These are phyloP conservation scores for Ophiostoma fasciatum DNA, from an alignment of 2,329 filamentous ascomycete genomes.

Conservation along the genomic window DNA sequence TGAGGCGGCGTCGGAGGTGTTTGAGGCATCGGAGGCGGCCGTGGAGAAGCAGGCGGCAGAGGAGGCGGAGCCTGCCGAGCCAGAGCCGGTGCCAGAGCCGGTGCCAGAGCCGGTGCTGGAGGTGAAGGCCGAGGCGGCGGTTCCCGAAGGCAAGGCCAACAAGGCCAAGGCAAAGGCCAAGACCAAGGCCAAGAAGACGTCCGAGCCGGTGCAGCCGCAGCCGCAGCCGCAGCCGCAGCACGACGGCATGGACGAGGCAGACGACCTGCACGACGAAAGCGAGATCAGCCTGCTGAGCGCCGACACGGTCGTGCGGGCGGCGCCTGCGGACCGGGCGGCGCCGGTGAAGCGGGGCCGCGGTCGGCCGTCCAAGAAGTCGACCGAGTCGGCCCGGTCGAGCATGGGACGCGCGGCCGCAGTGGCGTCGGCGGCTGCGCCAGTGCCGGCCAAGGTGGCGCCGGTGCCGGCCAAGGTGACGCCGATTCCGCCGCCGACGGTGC, in stretches of 20 bases:
- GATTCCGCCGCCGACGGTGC: constrained; percentile 3
- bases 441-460: not conserved
- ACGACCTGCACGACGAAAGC: constrained; percentile 14
- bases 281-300: constrained; percentile 13
- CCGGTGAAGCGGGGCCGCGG: constrained; percentile 18
- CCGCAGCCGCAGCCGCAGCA: not conserved
- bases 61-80: constrained; percentile 5
- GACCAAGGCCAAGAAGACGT: not conserved
- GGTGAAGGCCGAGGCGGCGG: constrained; percentile 4
- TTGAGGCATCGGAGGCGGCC: not conserved
- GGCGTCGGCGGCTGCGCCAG: no score
- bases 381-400: constrained; percentile 5
- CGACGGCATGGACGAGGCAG: constrained; percentile 1
- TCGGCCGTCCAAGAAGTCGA: constrained; percentile 19
- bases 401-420: no score
- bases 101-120: constrained; percentile 2
- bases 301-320: constrained; percentile 12
- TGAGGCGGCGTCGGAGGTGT: constrained; percentile 10
- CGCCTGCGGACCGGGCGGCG: constrained; percentile 5
- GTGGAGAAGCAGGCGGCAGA: constrained; percentile 9
- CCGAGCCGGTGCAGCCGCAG: not conserved
- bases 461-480: constrained; percentile 4
- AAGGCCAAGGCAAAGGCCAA: constrained; percentile 6
- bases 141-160: constrained; percentile 1
- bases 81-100: constrained; percentile 1